Base-by-base conservation (phyloP, 805 yeast genomes). In the Cyberlindnera saturnus region DNA sequence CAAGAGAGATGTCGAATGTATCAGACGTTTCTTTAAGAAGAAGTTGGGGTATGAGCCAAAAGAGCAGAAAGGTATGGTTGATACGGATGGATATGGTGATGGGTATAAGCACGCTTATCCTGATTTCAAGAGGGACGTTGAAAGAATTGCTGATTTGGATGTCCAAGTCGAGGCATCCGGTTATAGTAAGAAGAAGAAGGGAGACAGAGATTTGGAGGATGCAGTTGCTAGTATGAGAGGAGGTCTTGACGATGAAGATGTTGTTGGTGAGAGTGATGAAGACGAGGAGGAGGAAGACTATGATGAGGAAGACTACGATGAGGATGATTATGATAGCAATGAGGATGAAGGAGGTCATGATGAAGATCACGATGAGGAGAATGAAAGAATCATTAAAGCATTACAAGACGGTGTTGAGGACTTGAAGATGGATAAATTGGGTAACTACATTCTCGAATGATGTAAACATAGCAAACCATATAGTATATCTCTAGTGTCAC, bases 131-230 rank as follows among this genome's bases (percentile, higher is more conserved):
- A 72, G 91, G 54, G 96, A 91, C 58, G 82, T 91, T 5, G 47
- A 69, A 47, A 75, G 97, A 60, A 66, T 63, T 6, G 83, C 75
- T 35, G 75, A 76, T 46, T 71, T 93, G 51, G 99, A 93, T 66
- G 74, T 79, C n/a, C 79, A 82, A 49, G 95, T 93, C 3, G 82
- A 84, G 55, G 99, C 99, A 0, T 87, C 96, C 1, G 99, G 99
- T 1, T 88, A 59, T 44, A 71, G 72, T 47, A 76, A 77, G 54
- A 77, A 76, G 59, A 74, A 73, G 51, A 62, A 66, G 36, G 75
- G 73, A 44, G 80, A 75, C 46, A 72, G 74, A 55, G 90, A 84
- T 42, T 70, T 89, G 53, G 96, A 89, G 60, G 73, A 70, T 33
- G 96, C 96, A 2, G 79, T 89, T 40, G 73, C 74, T 31, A 51